Conservation (phyloP, 192 early-diverging fungal genomes). For the Umbelopsis isabellina region DNA sequence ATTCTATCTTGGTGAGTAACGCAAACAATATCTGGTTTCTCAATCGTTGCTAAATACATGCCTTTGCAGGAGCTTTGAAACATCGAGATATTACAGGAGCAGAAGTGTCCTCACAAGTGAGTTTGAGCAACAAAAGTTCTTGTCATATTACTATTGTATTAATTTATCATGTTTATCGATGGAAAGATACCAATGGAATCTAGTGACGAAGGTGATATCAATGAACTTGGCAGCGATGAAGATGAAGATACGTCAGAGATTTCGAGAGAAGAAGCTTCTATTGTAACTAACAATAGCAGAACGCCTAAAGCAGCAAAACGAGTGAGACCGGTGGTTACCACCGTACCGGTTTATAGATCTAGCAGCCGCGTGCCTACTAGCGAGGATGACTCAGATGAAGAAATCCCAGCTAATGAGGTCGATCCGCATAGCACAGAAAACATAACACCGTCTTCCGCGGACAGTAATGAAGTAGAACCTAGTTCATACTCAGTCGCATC, state of each 20-base stretch:
- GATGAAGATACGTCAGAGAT: neutral
- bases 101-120: slow-evolving; percentile 71
- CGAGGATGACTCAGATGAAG: slow-evolving; percentile 5
- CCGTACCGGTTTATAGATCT: neutral
- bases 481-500: too few relatives aligned
- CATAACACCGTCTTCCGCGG: neutral
- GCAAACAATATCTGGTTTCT: neutral
- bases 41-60: neutral
- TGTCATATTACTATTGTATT: neutral
- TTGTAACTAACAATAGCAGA: neutral
- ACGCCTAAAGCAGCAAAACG: neutral
- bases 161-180: neutral
- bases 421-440: neutral
- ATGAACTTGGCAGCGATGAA: neutral
- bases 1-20: slow-evolving; percentile 37
- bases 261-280: neutral
- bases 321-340: neutral
- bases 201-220: neutral
- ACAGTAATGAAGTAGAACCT: neutral
- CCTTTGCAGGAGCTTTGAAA: slow-evolving; percentile 58
- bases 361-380: slow-evolving; percentile 4
- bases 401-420: neutral
- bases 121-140: neutral
- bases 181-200: neutral
- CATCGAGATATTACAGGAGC: slow-evolving; percentile 72